phyloP scores from a whole-genome alignment of 192 early-diverging fungal species.

The Entomortierella chlamydospora region DNA sequence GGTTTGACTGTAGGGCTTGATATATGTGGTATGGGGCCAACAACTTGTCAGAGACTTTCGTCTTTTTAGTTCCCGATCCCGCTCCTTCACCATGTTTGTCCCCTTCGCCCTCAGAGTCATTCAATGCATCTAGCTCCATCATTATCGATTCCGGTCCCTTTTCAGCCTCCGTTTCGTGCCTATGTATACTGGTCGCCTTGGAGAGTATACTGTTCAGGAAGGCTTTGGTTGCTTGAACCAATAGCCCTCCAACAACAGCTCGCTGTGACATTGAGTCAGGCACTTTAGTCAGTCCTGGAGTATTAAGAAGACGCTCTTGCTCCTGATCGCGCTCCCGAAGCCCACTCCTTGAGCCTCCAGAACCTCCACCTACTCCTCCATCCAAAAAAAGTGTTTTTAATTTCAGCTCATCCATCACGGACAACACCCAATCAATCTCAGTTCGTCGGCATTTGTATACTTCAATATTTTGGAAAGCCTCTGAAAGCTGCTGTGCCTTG shows the following conservation, averaged over 20 bases:
- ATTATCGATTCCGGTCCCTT: constrained; percentile 34
- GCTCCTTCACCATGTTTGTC: neutral
- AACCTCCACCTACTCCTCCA: constrained; percentile 16
- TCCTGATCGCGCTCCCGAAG: constrained; percentile 30
- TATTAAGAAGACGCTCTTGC: constrained; percentile 23
- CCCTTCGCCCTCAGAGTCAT: constrained; percentile 35
- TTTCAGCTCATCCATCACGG: constrained; percentile 54
- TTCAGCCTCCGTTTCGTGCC: constrained; percentile 43
- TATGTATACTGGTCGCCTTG: constrained; percentile 55
- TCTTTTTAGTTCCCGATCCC: neutral
- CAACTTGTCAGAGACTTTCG: constrained; percentile 50
- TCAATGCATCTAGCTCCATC: constrained; percentile 43
- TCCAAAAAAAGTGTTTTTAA: constrained; percentile 45
- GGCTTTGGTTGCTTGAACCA: constrained; percentile 61
- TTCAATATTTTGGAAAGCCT: constrained; percentile 42
- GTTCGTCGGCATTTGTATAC: constrained; percentile 49
- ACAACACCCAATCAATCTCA: constrained; percentile 52
- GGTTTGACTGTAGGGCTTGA: constrained; percentile 56
- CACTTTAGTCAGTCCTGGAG: constrained; percentile 28
- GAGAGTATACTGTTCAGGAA: constrained; percentile 60
- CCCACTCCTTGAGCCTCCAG: constrained; percentile 13
- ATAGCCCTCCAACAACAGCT: constrained; percentile 59
- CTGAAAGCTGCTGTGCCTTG: constrained; percentile 22
- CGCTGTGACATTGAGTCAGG: constrained; percentile 59
- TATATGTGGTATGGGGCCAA: constrained; percentile 67